phyloP scores from a whole-genome alignment of 805 yeast genomes.

The Cyberlindnera meyerae region DNA sequence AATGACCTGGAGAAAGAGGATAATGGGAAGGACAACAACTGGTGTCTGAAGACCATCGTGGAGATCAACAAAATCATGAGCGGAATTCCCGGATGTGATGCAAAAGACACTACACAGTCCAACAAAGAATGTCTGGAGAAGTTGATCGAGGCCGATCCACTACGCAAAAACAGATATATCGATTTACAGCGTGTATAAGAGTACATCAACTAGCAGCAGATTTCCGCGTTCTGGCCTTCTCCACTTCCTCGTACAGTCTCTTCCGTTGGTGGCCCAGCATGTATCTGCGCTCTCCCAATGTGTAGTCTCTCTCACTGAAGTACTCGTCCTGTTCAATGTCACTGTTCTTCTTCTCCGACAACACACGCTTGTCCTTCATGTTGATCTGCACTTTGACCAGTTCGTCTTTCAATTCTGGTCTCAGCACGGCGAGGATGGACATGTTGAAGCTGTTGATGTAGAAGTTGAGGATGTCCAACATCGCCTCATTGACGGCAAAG shows the following conservation, averaged over 20 bases:
- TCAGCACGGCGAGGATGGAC: slow-evolving; percentile 41
- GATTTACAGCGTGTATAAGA: slow-evolving; percentile 23
- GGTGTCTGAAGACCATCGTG: slow-evolving; percentile 70
- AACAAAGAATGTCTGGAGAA: slow-evolving; percentile 34
- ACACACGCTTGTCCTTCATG: slow-evolving; percentile 33
- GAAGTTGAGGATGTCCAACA: slow-evolving; percentile 53
- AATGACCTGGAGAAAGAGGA: slow-evolving; percentile 72
- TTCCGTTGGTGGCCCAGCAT: slow-evolving; percentile 46
- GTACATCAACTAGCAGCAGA: not conserved
- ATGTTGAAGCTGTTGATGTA: slow-evolving; percentile 53
- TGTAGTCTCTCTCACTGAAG: slow-evolving; percentile 31
- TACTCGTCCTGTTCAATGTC: slow-evolving; percentile 41
- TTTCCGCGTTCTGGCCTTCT: not conserved
- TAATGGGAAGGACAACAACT: slow-evolving; percentile 53
- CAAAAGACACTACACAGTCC: slow-evolving; percentile 24
- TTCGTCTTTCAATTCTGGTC: slow-evolving; percentile 30
- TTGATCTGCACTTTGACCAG: slow-evolving; percentile 42
- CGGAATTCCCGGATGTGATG: slow-evolving; percentile 9
- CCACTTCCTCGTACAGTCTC: slow-evolving; percentile 38
- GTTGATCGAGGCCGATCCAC: slow-evolving; percentile 56
- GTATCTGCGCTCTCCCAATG: slow-evolving; percentile 46
- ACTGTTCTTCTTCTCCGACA: slow-evolving; percentile 21
- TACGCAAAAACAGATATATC: slow-evolving; percentile 55
- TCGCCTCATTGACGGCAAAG: slow-evolving; percentile 39
- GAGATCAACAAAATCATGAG: slow-evolving; percentile 35